phyloP scores from a whole-genome alignment of 129 eudicot species.

The Chrysanthemum makinoi region DNA sequence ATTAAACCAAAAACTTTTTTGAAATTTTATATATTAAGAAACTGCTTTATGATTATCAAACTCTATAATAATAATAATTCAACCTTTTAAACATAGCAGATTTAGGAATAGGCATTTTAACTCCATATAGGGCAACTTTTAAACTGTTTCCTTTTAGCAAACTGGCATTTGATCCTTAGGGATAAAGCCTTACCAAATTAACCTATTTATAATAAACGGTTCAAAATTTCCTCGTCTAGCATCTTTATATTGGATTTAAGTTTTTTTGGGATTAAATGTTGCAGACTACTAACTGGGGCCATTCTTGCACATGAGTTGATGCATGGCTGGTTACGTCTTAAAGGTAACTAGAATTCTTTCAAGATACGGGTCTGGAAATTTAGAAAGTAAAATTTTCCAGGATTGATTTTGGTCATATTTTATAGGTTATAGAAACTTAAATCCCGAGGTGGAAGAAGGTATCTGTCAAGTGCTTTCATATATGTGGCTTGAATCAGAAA shows the following conservation, averaged over 20 bases:
- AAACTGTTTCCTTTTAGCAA: too few relatives aligned
- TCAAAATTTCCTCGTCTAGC: background rate
- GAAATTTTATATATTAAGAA: too few relatives aligned
- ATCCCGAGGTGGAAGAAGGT: constrained; percentile 92
- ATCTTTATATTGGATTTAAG: background rate
- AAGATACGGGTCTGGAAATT: background rate
- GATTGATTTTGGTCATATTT: background rate
- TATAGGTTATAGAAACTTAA: constrained; percentile 76
- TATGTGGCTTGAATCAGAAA: constrained; percentile 99
- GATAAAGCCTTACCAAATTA: too few relatives aligned
- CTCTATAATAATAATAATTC: too few relatives aligned
- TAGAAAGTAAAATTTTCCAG: constrained; percentile 4
- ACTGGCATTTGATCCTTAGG: too few relatives aligned
- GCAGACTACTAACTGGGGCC: constrained; percentile 96
- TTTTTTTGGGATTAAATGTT: constrained; percentile 5
- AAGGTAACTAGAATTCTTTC: constrained; percentile 45
- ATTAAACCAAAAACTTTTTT: too few relatives aligned
- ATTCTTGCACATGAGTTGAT: constrained; percentile 96
- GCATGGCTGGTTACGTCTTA: constrained; percentile 99
- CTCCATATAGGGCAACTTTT: too few relatives aligned
- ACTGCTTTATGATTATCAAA: too few relatives aligned
- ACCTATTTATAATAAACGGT: too few relatives aligned
- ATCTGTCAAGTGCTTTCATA: constrained; percentile 94
- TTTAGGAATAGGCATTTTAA: too few relatives aligned
- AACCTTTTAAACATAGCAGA: too few relatives aligned